Evolutionary conservation across 2,329 filamentous ascomycete genomes (phyloP), one percentile per base, ranked within the genome.

Genomic region (Neonectria magnoliae): DNA sequence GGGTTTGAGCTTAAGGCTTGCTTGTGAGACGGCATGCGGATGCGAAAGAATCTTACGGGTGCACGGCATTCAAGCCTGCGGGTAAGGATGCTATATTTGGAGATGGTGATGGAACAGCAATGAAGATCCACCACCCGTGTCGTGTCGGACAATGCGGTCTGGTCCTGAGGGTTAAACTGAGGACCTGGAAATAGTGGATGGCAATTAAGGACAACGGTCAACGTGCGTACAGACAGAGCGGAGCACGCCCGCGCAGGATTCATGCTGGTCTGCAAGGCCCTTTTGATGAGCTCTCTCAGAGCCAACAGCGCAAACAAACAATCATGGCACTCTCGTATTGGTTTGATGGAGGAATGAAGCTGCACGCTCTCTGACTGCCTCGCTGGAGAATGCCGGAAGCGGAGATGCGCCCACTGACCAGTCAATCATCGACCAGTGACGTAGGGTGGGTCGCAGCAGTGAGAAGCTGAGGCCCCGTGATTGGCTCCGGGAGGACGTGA

Each of bases 401-500:
- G 44, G 44, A 25, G 18, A 47, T 27, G 33, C 33, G 33, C 45
- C 44, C 61, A 52, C 52, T 65, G 55, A 29, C 36, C 36, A 16
- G 36, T 6, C 36, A 38, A 38, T 38, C 36, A 38, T 38, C 6
- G 36, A 8, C 48, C 61, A 52, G 48, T 67, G 55, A 55, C 59
- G 59, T 53, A 60, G 56, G 64, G 66, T 62, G 64, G 65, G 45
- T 22, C 25, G 14, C 56, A 44, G 8, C 33, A 69, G 66, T 68
- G 67, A 70, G 65, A 56, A 22, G 55, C 38, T 57, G 22, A 27
- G 36, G 16, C 2, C 18, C 36, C 18, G 3, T 70, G 61, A 73
- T 73, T 73, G 68, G 71, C 20, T 13, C 4, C 16, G 6, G 18
- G 2, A 1, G 9, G 3, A 65, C 38, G 54, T 70, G 70, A 72